Evolutionary conservation across 1,284 basidiomycete genomes (phyloP), one percentile per base, ranked within the genome.

Genomic region (Tylopilus orsonianus): DNA sequence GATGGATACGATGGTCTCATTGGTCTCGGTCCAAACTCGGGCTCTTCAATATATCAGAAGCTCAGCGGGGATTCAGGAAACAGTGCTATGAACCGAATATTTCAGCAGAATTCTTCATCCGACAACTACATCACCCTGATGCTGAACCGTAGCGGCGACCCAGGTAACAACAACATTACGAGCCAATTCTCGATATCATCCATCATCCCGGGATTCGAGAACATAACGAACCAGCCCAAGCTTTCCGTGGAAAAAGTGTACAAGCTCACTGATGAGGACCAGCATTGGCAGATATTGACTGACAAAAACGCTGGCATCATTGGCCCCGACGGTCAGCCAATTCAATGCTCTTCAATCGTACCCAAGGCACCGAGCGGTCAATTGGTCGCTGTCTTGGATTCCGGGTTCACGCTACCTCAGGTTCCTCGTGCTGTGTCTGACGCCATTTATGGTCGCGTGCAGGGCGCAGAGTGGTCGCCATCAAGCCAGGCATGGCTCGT

Each of bases 381-480:
- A 56, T 70, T 85, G 32, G 83, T 88, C n/a, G 82, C 79, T 13
- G 82, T 89, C 27, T 74, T 89, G 54, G 87, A 90, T 60, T 85
- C 85, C 26, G 87, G 87, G 32, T 89, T 79, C 64, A 81, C 84
- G 4, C 71, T 80, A 43, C 75, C 73, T 22, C 86, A 89, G 68
- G 85, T 90, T 19, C 85, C 87, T 14, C 83, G 87, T 30, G 71
- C 73, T 8, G 74, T 90, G 54, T 80, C 86, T 9, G 87, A 90
- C 56, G 84, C 84, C 14, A 89, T 90, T 55, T 90, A 90, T 57
- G 87, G 87, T 2, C 81, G 87, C 37, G 84, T 90, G 2, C 79
- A 79, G 53, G 86, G 86, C 32, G 87, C 88, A 5, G 75, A 75
- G 47, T 90, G 82, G 67, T 83, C 86, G 58, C 56, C 70, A 12